Percentiles rank a stretch among this genome's conserved stretches.
phyloP scores from a whole-genome alignment of 1,284 basidiomycete genomes.

The Phylloboletellus chloephorus region DNA sequence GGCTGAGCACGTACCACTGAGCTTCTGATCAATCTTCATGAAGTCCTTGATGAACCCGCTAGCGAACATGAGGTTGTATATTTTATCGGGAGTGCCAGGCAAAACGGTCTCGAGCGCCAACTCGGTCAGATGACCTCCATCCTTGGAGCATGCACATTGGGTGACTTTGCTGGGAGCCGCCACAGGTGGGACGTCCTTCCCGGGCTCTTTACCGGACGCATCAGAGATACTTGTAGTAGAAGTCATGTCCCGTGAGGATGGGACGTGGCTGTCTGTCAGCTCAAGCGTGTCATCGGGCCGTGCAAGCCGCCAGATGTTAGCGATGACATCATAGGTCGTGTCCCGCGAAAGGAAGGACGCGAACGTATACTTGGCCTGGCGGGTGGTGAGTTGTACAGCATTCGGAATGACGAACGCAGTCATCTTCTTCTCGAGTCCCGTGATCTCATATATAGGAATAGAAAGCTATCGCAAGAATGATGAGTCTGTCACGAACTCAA shows the following conservation, averaged over 20 bases:
- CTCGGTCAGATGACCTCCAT: slow-evolving; percentile 71
- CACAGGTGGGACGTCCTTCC: no score
- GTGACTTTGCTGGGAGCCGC: slow-evolving; percentile 48
- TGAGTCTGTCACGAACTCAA: slow-evolving; percentile 8
- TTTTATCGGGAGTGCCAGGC: slow-evolving; percentile 89
- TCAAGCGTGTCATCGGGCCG: slow-evolving; percentile 64
- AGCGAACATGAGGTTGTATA: slow-evolving; percentile 94
- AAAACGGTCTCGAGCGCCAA: slow-evolving; percentile 73
- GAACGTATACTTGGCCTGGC: slow-evolving; percentile 84
- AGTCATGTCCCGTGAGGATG: slow-evolving; percentile 21
- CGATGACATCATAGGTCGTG: slow-evolving; percentile 93
- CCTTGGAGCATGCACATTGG: slow-evolving; percentile 69
- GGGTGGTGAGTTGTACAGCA: slow-evolving; percentile 87
- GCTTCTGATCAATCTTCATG: slow-evolving; percentile 81
- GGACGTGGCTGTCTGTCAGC: slow-evolving; percentile 15
- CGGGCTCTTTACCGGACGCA: slow-evolving; percentile 8
- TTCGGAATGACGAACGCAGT: slow-evolving; percentile 99
- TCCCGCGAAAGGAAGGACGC: slow-evolving; percentile 96
- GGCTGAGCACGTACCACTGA: slow-evolving; percentile 59
- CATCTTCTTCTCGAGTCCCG: slow-evolving; percentile 93
- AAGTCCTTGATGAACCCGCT: slow-evolving; percentile 96
- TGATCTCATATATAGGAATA: slow-evolving; percentile 89
- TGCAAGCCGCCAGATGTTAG: slow-evolving; percentile 92
- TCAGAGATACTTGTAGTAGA: slow-evolving; percentile 25
- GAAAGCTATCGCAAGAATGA: slow-evolving; percentile 56